These are phyloP conservation scores for Centella asiatica DNA, from an alignment of 129 eudicot genomes.

Conservation along the genomic window DNA sequence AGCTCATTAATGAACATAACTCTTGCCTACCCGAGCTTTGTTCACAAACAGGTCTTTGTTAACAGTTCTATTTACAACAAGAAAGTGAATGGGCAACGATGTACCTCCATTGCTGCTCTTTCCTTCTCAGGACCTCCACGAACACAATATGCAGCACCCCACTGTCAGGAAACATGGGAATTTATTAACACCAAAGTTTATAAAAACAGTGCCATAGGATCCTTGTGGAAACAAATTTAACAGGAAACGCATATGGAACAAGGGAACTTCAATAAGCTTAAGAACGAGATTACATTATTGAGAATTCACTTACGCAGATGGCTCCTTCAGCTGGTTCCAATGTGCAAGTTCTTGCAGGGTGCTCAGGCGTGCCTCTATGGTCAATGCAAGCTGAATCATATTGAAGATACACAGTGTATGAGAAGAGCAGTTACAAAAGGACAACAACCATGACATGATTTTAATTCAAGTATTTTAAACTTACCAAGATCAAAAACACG, in stretches of 20 bases:
- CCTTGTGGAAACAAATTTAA: too few species aligned
- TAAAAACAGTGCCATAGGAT: too few species aligned
- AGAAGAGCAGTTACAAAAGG: neutral
- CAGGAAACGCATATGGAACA: too few species aligned
- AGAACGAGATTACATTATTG: neutral
- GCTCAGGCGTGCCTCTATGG: slow-evolving; percentile 93
- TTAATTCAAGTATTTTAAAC: neutral
- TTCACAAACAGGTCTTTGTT: too few species aligned
- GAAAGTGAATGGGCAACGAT: too few species aligned
- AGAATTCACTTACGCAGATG: slow-evolving; percentile 57
- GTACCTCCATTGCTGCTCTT: slow-evolving; percentile 78
- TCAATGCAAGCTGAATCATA: slow-evolving; percentile 84
- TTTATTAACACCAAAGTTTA: too few species aligned
- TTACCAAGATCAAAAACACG: slow-evolving; percentile 91
- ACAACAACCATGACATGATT: neutral
- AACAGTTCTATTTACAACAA: too few species aligned
- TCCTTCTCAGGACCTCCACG: slow-evolving; percentile 84
- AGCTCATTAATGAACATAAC: too few species aligned
- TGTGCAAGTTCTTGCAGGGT: slow-evolving; percentile 96
- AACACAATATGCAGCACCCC: slow-evolving; percentile 95
- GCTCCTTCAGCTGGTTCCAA: slow-evolving; percentile 69
- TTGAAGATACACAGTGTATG: neutral
- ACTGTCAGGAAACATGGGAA: slow-evolving; percentile 44
- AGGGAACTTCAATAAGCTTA: too few species aligned
- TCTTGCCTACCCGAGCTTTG: too few species aligned